Conservation (phyloP, 108 stramenopile species). For the Pseudonitzschia multistriata region DNA sequence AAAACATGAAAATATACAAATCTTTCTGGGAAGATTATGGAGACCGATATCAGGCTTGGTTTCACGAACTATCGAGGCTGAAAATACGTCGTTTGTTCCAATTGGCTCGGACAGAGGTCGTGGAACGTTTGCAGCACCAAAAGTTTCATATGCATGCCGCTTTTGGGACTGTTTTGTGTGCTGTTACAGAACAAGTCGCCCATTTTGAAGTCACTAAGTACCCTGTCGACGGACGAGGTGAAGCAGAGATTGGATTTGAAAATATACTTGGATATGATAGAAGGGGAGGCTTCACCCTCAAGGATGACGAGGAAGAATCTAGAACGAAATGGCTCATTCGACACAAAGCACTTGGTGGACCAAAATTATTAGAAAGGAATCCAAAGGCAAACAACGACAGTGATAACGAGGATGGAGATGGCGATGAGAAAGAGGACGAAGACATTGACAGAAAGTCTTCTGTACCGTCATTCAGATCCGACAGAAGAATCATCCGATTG, state of each 20-base stretch:
- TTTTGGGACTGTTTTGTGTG: slow-evolving; percentile 68
- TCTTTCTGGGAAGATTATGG: slow-evolving; percentile 57
- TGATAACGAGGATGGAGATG: slow-evolving; percentile 36
- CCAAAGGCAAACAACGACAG: slow-evolving; percentile 28
- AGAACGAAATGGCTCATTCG: slow-evolving; percentile 28
- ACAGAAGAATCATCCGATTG: slow-evolving; percentile 79
- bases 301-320: slow-evolving; percentile 32
- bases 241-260: slow-evolving; percentile 64
- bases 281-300: slow-evolving; percentile 69
- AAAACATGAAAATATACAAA: slow-evolving; percentile 62
- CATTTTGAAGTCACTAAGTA: slow-evolving; percentile 74
- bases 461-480: slow-evolving; percentile 62
- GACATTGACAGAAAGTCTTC: slow-evolving; percentile 17
- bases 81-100: slow-evolving; percentile 53
- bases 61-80: slow-evolving; percentile 25
- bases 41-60: slow-evolving; percentile 37
- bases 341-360: slow-evolving; percentile 60
- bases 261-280: slow-evolving; percentile 50
- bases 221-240: slow-evolving; percentile 63
- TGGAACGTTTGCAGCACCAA: slow-evolving; percentile 49
- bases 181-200: slow-evolving; percentile 71
- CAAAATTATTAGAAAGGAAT: slow-evolving; percentile 65
- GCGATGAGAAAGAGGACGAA: slow-evolving; percentile 27
- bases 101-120: slow-evolving; percentile 63
- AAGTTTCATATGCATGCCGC: slow-evolving; percentile 72